Evolutionary conservation across 345 rosid genomes (phyloP), one percentile per base, ranked within the genome.

Genomic region (Eutrema heterophyllum): DNA sequence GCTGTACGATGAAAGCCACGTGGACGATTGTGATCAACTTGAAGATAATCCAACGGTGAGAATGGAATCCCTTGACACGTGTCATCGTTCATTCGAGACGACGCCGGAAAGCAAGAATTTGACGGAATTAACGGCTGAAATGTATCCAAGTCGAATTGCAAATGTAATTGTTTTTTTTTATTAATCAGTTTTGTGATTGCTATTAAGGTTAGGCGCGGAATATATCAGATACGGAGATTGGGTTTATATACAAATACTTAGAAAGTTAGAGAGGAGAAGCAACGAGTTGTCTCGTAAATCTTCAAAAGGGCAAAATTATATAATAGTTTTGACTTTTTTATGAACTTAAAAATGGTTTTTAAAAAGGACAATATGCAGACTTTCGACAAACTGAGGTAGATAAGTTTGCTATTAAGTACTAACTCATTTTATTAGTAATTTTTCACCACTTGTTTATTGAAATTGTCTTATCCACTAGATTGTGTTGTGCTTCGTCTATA

Each of bases 81-180:
- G 27, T n/a, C 74, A 76, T 76, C 21, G 71, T 48, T 70, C 75
- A 63, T 55, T 46, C 57, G 52, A 76, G 53, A 60, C 63, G 67
- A 21, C 24, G 45, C 0, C 27, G 76, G 72, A 4, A 24, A 44
- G 1, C 2, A 9, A 38, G 5, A 27, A 10, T 3, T 48, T 29
- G 14, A 9, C 6, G 10, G 39, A 51, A 49, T 16, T 30, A 13
- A 30, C 53, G 45, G 76, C 14, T 30, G 44, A 63, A 11, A 18
- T 62, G 13, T 52, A 24, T 27, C 39, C 39, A 58, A 45, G 57
- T 35, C 43, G 43, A 57, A 56, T 13, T 48, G 36, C 7, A n/a
- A 71, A 12, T 8, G 41, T n/a, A 27, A 46, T 45, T 13, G 16
- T 32, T 43, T 24, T 21, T 21, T 21, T 21, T 21, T 21, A 1